A percentile compares a stretch with the other conserved stretches of the same genome.
Evolutionary conservation across 1,284 basidiomycete genomes (phyloP).

Genomic region (Calocybe gambosa): DNA sequence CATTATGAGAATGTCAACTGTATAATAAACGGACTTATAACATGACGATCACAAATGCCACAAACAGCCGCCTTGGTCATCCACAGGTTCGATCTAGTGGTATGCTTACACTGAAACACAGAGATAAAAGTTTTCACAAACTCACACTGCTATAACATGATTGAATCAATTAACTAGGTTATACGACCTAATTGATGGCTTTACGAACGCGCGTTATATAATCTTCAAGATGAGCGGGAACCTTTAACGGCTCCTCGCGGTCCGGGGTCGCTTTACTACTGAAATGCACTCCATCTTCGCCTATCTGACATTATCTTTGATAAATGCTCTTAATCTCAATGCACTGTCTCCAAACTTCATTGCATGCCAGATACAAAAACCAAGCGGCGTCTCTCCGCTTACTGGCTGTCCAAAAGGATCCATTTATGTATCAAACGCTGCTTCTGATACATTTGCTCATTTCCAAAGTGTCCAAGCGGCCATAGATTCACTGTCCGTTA

Average conservation of each 20-base stretch:
- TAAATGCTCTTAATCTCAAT: background rate
- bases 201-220: too few species aligned
- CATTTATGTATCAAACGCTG: slow-evolving; percentile 47
- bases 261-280: background rate
- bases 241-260: background rate
- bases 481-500: slow-evolving; percentile 46
- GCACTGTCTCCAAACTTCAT: slow-evolving; percentile 42
- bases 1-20: too few species aligned
- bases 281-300: background rate
- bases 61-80: too few species aligned
- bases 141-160: too few species aligned
- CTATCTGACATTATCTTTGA: background rate
- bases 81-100: too few species aligned
- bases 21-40: too few species aligned
- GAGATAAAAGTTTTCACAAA: too few species aligned
- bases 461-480: slow-evolving; percentile 50
- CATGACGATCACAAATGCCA: too few species aligned
- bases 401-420: slow-evolving; percentile 51
- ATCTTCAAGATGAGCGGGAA: too few species aligned
- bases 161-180: too few species aligned
- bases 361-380: slow-evolving; percentile 47
- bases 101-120: too few species aligned
- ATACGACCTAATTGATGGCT: too few species aligned
- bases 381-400: slow-evolving; percentile 33
- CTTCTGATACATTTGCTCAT: slow-evolving; percentile 33